Conservation (phyloP, 2,329 filamentous ascomycete genomes). For the Anisogramma anomala region DNA sequence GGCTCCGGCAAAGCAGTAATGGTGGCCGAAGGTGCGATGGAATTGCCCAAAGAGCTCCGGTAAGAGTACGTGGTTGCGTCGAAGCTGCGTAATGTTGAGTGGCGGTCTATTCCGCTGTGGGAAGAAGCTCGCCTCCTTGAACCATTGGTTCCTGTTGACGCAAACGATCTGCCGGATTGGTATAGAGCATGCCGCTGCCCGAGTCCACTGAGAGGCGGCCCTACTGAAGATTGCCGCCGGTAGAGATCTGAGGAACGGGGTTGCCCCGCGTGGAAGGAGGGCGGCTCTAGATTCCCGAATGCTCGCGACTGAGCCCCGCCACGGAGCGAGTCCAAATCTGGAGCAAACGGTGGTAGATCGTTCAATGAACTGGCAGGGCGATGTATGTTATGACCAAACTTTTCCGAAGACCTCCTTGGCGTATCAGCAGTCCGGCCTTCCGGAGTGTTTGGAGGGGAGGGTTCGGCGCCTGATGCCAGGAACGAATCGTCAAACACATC, state of each 20-base stretch:
- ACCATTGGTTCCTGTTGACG: slow-evolving; percentile 39
- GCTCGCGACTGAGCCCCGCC: slow-evolving; percentile 12
- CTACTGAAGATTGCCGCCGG: slow-evolving; percentile 22
- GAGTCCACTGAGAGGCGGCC: slow-evolving; percentile 24
- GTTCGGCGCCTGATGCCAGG: slow-evolving; percentile 36
- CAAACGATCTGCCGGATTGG: slow-evolving; percentile 36
- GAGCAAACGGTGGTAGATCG: slow-evolving; percentile 36
- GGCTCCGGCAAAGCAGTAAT: slow-evolving; percentile 38
- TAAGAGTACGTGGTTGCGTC: slow-evolving; percentile 48
- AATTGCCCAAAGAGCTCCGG: slow-evolving; percentile 29
- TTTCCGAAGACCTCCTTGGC: slow-evolving; percentile 43
- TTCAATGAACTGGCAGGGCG: slow-evolving; percentile 27
- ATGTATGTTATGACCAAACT: slow-evolving; percentile 37
- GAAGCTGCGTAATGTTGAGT: slow-evolving; percentile 45
- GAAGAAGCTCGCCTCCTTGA: slow-evolving; percentile 48
- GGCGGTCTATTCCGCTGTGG: slow-evolving; percentile 41
- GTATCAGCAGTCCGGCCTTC: slow-evolving; percentile 35
- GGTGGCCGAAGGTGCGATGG: slow-evolving; percentile 33
- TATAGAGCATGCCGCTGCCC: slow-evolving; percentile 32
- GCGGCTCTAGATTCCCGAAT: slow-evolving; percentile 25
- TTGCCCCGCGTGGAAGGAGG: slow-evolving; percentile 22
- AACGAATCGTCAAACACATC: slow-evolving; percentile 44
- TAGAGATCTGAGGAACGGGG: slow-evolving; percentile 20
- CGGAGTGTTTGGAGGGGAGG: slow-evolving; percentile 51
- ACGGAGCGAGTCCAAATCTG: slow-evolving; percentile 32